Conservation (phyloP, 352 stramenopile species). For the Pythium sukuiense region DNA sequence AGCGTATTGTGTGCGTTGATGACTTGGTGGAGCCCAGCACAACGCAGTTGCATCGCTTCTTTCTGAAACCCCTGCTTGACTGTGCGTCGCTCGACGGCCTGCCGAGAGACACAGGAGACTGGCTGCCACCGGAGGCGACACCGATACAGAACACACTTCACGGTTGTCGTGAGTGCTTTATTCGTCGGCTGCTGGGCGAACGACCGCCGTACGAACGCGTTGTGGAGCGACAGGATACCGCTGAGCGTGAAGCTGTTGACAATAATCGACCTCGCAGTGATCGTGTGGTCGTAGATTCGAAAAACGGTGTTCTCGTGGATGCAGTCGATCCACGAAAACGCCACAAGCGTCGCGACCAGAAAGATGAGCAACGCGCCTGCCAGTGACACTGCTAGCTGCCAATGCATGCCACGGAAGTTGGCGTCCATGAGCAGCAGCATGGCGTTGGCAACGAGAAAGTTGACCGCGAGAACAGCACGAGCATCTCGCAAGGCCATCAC, state of each 20-base stretch:
- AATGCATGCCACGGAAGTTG: neutral
- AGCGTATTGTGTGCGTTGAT: neutral
- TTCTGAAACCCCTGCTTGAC: neutral
- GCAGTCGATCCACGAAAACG: neutral
- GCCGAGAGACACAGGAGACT: neutral
- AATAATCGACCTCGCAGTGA: neutral
- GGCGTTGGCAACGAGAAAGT: neutral
- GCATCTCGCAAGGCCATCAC: neutral
- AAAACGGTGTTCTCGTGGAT: neutral
- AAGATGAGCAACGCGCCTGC: neutral
- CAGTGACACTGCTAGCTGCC: neutral
- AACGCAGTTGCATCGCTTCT: neutral
- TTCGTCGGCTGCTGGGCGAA: neutral
- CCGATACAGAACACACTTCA: neutral
- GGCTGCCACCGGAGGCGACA: conserved; percentile 2
- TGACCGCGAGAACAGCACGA: neutral
- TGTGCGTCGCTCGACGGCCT: neutral
- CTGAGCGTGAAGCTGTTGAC: neutral
- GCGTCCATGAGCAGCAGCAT: conserved; percentile 4
- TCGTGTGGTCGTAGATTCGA: neutral
- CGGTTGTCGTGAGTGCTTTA: neutral
- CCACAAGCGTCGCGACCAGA: neutral
- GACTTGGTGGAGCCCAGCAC: neutral
- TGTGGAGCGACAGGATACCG: neutral
- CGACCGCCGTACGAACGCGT: neutral